Base-by-base conservation (phyloP, 176 grass and related monocot genomes). In the Chloris gayana region DNA sequence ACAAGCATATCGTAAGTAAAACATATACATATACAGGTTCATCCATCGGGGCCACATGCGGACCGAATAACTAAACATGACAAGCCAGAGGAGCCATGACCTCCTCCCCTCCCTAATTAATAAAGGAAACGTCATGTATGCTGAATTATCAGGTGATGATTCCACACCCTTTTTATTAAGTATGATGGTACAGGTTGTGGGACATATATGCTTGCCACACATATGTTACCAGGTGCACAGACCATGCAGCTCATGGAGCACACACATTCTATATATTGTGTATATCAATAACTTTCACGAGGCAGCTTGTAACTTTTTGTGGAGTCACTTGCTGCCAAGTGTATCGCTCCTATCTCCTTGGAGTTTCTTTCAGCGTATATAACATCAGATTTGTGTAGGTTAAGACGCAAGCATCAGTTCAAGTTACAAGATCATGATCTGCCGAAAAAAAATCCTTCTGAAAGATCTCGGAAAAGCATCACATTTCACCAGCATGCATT, bases 51-150 rank as follows among this genome's bases (percentile, higher is more conserved):
- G 63, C 62, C 80, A 75, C 63, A 30, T 62, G 35, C 74, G 67
- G 73, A 75, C 59, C 15, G 68, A 83, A 63, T 84, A 87, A 89
- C 83, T 80, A 77, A 77, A 86, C 80, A 74, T 24, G 72, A 63
- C 56, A 70, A 70, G 41, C 63, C 35, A 14, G 5, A 51, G 39
- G 38, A 51, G 54, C 7, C 26, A 49, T 49, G 46, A 14, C 17
- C 30, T 78, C 64, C 46, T 69, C 21, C 63, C 27, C 31, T 8
- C 30, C 25, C 7, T 66, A 53, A 53, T 21, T 50, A 50, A 50
- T 17, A 72, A 73, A 85, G 1, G 1, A 27, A 51, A 24, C 67
- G 74, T 66, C 67, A 72, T 64, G 22, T 12, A 37, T 38, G 21
- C 17, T 81, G 14, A 81, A 66, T 56, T 45, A 81, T 86, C 67